These are phyloP conservation scores for Prunus persica DNA, from an alignment of 306 rosid species.

Conservation along the genomic window DNA sequence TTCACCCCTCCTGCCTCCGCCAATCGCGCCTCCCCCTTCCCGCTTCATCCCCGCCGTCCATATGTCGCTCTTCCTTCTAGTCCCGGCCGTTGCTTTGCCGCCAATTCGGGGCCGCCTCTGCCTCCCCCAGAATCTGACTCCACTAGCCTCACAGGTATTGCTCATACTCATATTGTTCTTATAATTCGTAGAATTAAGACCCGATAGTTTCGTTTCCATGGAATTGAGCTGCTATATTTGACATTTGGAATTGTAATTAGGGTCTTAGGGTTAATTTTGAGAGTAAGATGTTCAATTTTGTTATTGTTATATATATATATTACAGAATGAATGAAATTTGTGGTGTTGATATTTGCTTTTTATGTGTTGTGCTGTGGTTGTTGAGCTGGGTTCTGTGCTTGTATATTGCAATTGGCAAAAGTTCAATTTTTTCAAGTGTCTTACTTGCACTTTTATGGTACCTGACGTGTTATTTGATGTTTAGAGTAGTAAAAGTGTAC, in stretches of 20 bases:
- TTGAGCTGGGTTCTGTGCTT: neutral
- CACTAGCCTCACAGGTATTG: conserved; percentile 35
- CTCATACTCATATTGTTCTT: neutral
- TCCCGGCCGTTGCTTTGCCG: conserved; percentile 42
- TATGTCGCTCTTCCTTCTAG: conserved; percentile 23
- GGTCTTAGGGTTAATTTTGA: neutral
- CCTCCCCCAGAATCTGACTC: conserved; percentile 52
- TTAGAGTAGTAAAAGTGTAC: neutral
- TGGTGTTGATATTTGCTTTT: no score
- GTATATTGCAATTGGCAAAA: neutral
- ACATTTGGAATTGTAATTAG: neutral
- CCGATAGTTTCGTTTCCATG: neutral
- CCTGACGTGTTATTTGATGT: neutral
- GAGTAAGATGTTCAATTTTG: neutral
- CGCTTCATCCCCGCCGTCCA: conserved; percentile 26
- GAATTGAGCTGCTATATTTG: neutral
- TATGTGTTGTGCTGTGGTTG: no score
- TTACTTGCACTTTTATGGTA: neutral
- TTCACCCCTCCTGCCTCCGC: conserved; percentile 1
- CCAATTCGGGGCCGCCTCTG: conserved; percentile 26
- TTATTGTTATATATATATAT: neutral
- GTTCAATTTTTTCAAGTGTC: neutral
- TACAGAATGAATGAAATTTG: neutral
- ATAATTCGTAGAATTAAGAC: neutral
- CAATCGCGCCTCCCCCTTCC: conserved; percentile 17